Conservation (phyloP, 2,329 filamentous ascomycete species). For the Colletotrichum lentis region DNA sequence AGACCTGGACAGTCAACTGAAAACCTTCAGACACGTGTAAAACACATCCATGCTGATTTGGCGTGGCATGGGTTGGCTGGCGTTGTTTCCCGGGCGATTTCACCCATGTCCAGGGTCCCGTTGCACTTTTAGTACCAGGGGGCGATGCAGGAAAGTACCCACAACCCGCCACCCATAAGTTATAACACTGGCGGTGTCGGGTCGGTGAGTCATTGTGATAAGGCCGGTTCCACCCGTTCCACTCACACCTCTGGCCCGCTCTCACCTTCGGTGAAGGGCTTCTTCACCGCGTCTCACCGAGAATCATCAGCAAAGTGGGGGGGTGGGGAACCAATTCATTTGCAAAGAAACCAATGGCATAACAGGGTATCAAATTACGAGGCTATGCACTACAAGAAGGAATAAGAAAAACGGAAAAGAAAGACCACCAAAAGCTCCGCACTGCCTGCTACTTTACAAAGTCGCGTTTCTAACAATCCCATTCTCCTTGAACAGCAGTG, state of each 20-base stretch:
- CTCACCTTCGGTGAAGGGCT: neutral
- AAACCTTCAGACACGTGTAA: constrained; percentile 12
- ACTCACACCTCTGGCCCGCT: neutral
- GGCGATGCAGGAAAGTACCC: neutral
- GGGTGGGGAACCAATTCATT: no score
- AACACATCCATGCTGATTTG: constrained; percentile 15
- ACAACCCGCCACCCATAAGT: constrained; percentile 23
- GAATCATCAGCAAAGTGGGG: neutral
- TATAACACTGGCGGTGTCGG: neutral
- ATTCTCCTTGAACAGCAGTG: constrained; percentile 48
- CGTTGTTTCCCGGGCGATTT: constrained; percentile 16
- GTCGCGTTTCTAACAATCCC: constrained; percentile 52
- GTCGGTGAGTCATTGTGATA: constrained; percentile 19
- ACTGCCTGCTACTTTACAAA: constrained; percentile 42
- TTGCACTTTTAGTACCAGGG: neutral
- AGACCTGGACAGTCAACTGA: neutral
- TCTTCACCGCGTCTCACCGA: constrained; percentile 14
- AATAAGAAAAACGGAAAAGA: neutral
- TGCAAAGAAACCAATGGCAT: neutral
- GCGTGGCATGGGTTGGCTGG: constrained; percentile 10
- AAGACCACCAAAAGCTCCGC: neutral
- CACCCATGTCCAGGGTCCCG: neutral
- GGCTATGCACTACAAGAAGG: neutral
- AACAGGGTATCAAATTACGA: constrained; percentile 30
- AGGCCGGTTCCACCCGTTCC: constrained; percentile 9